Evolutionary conservation across 2,329 filamentous ascomycete species (phyloP), one percentile per base, ranked within the genome.

Genomic region (Alternaria ventricosa): DNA sequence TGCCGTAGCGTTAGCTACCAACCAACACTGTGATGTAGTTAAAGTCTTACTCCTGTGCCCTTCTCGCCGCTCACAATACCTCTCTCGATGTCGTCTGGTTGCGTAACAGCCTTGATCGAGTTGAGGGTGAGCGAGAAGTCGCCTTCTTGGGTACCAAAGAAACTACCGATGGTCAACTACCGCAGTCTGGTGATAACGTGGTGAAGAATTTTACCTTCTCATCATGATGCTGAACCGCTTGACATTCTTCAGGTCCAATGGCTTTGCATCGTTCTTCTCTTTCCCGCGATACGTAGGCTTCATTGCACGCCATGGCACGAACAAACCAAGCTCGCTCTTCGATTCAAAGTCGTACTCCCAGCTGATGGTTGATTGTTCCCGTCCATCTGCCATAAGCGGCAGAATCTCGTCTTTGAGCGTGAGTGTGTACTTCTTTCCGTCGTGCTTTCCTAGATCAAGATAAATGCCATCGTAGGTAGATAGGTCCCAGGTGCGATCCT

Each of bases 221-320:
- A 92, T 91, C 92, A 96, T 94, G 63, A 96, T 84, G 55, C 89
- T 90, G 28, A 95, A 82, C 50, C 91, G 84, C 79, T 87, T 90
- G 43, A 96, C 83, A 46, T 83, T 82, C 51, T 82, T 83, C 66
- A 86, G 72, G 70, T 93, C 83, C 69, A 96, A 76, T 6, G 86
- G 83, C 60, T 83, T 78, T 0, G 87, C 87, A 79, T 91, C 88
- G 18, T 85, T 80, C 75, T 87, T 85, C 64, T 89, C 84, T 71
- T 85, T 87, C 0, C 93, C 93, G 4, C 92, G 84, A 78, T 93
- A 96, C 2, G 90, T 95, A 1, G 92, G 82, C 74, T 87, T 88
- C 66, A 96, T 87, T 23, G 86, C 84, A 12, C 78, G 77, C 89
- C 91, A 95, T 1, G 83, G 84, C 22, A 93, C 81, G 66, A 86